phyloP scores from a whole-genome alignment of 345 rosid genomes.

The Angophora floribunda region DNA sequence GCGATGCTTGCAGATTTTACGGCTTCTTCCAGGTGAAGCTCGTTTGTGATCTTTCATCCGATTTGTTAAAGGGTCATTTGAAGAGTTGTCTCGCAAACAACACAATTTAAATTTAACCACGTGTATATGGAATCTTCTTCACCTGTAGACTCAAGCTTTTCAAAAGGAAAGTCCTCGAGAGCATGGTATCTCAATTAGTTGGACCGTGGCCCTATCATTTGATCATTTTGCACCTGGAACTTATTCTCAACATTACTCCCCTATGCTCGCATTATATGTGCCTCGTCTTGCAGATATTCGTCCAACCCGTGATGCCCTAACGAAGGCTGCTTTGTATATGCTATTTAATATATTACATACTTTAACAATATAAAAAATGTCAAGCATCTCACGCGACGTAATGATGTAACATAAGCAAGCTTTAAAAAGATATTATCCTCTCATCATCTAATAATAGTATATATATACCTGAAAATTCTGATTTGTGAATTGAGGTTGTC shows the following conservation, averaged over 20 bases:
- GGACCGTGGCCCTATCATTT: not conserved
- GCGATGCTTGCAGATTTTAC: slow-evolving; percentile 38
- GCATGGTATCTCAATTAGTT: not conserved
- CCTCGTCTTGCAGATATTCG: not conserved
- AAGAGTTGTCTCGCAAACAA: not conserved
- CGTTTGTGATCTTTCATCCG: not conserved
- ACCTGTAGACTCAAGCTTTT: not conserved
- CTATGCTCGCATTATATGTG: not conserved
- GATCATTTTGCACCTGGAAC: not conserved
- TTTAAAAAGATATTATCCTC: not conserved
- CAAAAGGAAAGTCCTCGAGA: not conserved
- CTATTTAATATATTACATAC: not conserved
- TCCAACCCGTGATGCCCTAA: not conserved
- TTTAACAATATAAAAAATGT: not conserved
- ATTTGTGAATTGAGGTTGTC: not conserved
- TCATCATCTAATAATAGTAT: not conserved
- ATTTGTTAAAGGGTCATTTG: not conserved
- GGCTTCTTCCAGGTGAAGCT: slow-evolving; percentile 69
- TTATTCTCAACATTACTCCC: not conserved
- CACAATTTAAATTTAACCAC: not conserved
- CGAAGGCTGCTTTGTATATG: not conserved
- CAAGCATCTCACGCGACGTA: not conserved
- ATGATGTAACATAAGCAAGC: not conserved
- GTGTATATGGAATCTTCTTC: not conserved
- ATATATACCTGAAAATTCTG: not conserved